Conservation (phyloP, 2,329 filamentous ascomycete species). For the Elsinoe perseae region DNA sequence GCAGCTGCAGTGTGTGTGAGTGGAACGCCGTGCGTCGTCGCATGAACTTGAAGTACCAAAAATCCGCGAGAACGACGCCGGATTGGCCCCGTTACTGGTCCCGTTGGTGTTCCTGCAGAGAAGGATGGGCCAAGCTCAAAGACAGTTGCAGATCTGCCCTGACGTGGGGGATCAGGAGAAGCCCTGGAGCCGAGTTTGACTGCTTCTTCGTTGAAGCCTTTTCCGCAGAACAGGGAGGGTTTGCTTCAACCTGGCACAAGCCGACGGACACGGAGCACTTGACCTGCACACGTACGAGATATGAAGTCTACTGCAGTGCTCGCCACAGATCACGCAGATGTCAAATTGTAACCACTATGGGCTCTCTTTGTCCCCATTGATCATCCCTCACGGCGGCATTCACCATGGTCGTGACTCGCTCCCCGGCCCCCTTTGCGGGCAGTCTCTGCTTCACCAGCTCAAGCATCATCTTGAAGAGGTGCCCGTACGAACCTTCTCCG, state of each 20-base stretch:
- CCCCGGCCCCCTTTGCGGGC: not conserved
- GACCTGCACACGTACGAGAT: not conserved
- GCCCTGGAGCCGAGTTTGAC: not conserved
- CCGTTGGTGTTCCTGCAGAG: constrained; percentile 10
- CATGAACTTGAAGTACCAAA: constrained; percentile 5
- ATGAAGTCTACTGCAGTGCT: not conserved
- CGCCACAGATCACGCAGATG: not conserved
- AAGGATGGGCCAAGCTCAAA: constrained; percentile 12
- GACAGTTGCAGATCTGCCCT: constrained; percentile 4
- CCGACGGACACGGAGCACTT: not conserved
- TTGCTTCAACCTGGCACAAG: not conserved
- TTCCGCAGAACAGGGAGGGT: not conserved
- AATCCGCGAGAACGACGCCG: not conserved
- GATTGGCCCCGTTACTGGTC: constrained; percentile 1
- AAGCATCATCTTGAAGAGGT: not conserved
- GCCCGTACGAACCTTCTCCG: not conserved
- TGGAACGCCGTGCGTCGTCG: constrained; percentile 8
- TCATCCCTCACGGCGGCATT: not conserved
- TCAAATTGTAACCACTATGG: not conserved
- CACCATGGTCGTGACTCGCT: constrained; percentile 2
- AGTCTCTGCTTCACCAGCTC: not conserved
- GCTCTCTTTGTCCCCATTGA: not conserved
- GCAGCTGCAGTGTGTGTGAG: constrained; percentile 1
- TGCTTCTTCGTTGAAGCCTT: not conserved
- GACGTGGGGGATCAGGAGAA: not conserved